Percentiles rank a stretch among this genome's conserved stretches.
These are phyloP conservation scores for Nevesoporus exiguus DNA, from an alignment of 768 basidiomycete genomes.

Conservation along the genomic window DNA sequence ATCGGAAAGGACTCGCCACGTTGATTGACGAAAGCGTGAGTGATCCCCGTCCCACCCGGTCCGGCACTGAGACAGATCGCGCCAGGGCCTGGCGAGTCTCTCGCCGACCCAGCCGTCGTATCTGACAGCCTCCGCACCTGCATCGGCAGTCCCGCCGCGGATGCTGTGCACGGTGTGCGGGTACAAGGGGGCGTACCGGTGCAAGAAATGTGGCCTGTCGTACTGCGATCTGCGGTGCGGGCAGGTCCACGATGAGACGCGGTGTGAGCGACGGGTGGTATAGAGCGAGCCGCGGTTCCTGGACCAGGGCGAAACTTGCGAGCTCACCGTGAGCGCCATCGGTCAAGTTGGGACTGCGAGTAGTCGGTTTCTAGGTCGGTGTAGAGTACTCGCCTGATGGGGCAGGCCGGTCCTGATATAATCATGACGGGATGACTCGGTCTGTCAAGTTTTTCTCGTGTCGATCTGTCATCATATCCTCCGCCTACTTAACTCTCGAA, in stretches of 20 bases:
- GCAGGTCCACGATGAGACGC: constrained; percentile 70
- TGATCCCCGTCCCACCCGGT: constrained; percentile 6
- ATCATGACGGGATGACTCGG: constrained; percentile 11
- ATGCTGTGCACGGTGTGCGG: constrained; percentile 84
- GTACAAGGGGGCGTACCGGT: constrained; percentile 78
- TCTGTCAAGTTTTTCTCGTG: not conserved
- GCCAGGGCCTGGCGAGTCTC: constrained; percentile 56
- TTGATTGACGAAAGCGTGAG: constrained; percentile 80
- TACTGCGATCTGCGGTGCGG: constrained; percentile 77
- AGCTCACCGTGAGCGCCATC: no score
- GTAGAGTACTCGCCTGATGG: no score
- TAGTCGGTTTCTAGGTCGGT: no score
- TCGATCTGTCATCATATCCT: not conserved
- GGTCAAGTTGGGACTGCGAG: no score
- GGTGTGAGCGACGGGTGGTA: constrained; percentile 72
- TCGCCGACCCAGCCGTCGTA: constrained; percentile 61
- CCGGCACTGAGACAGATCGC: not conserved
- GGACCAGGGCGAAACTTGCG: no score
- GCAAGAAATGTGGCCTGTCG: constrained; percentile 70
- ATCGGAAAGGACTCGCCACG: constrained; percentile 72
- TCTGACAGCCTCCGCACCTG: constrained; percentile 61
- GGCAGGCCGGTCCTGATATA: not conserved
- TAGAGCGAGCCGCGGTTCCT: constrained; percentile 22
- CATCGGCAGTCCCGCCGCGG: constrained; percentile 61
- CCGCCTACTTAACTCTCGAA: not conserved